Evolutionary conservation across 148 eudicot genomes (phyloP).

Genomic region (Rhododendron ovatum): DNA sequence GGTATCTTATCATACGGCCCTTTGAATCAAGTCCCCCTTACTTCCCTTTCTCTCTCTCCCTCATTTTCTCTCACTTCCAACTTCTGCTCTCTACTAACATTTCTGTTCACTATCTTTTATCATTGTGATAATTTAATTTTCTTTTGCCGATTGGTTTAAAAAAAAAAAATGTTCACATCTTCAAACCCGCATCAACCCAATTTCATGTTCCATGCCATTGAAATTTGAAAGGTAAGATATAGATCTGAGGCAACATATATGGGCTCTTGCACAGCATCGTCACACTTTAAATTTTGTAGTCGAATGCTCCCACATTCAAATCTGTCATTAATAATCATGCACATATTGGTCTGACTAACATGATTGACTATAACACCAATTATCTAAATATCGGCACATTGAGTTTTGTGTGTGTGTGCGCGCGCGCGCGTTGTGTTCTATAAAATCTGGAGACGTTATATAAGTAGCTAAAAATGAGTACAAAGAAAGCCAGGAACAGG

Average conservation of each 20-base stretch:
- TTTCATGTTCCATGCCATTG: neutral
- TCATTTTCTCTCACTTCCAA: too few species aligned
- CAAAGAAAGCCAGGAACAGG: too few species aligned
- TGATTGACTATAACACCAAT: neutral
- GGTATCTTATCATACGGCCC: too few species aligned
- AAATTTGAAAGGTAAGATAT: neutral
- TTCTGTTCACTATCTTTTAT: neutral
- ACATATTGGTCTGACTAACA: neutral
- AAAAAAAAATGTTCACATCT: too few species aligned
- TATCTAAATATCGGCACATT: neutral
- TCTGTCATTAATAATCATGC: neutral
- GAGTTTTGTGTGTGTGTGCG: too few species aligned
- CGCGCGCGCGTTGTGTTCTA: too few species aligned
- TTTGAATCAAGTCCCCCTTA: too few species aligned
- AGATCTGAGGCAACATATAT: neutral
- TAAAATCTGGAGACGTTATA: neutral
- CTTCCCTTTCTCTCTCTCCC: too few species aligned
- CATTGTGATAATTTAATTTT: too few species aligned
- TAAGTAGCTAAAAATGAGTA: neutral
- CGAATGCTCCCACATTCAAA: neutral
- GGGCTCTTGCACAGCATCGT: neutral
- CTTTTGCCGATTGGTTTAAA: too few species aligned
- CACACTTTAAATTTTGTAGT: neutral
- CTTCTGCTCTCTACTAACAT: neutral
- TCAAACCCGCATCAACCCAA: neutral